phyloP scores from a whole-genome alignment of 345 rosid species.

The Melaleuca quinquenervia region DNA sequence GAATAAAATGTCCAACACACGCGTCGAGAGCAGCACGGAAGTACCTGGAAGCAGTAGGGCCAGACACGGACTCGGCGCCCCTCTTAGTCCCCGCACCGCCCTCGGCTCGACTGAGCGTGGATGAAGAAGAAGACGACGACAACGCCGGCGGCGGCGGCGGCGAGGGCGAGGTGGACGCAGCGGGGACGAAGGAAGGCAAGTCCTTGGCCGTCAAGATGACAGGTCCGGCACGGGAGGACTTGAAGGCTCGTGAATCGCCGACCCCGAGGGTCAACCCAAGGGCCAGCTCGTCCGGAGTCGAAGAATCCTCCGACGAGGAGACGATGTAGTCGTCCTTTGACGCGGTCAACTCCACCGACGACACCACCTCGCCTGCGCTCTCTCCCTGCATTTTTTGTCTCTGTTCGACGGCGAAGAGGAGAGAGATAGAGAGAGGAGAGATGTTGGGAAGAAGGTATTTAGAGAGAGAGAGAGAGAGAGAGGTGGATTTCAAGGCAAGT shows the following conservation, averaged over 20 bases:
- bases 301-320: slow-evolving; percentile 72
- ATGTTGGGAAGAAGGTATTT: not conserved
- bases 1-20: not conserved
- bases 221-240: slow-evolving; percentile 12
- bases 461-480: not conserved
- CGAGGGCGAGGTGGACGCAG: not conserved
- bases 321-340: slow-evolving; percentile 42
- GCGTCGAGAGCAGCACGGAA: not conserved
- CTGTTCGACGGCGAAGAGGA: not conserved
- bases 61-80: slow-evolving; percentile 55
- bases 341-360: slow-evolving; percentile 21
- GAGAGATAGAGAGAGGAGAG: not conserved
- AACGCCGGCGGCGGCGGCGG: not conserved
- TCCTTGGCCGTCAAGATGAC: slow-evolving; percentile 49
- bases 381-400: not conserved
- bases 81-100: slow-evolving; percentile 52
- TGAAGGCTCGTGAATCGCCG: slow-evolving; percentile 3
- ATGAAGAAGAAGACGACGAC: slow-evolving; percentile 41
- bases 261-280: slow-evolving; percentile 14
- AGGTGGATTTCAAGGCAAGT: not conserved
- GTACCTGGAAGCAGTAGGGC: slow-evolving; percentile 41
- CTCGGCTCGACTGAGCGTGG: slow-evolving; percentile 31
- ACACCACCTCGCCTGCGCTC: slow-evolving; percentile 7
- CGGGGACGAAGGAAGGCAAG: slow-evolving; percentile 21
- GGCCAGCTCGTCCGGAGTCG: slow-evolving; percentile 53